Base-by-base conservation (phyloP, 352 stramenopile species). In the Globisporangium recalcitrans region DNA sequence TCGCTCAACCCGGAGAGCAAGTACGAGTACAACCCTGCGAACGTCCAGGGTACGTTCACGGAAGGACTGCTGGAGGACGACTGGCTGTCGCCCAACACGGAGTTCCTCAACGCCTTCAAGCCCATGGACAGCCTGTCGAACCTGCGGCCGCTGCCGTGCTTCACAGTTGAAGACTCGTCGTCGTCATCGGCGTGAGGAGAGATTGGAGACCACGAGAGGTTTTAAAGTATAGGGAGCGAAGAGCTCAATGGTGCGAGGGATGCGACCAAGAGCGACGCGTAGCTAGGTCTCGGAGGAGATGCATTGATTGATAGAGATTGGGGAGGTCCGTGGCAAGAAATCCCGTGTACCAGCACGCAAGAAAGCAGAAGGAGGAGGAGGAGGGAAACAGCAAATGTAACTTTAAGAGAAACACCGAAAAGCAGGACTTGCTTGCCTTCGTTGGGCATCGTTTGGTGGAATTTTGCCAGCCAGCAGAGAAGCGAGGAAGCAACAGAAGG, bases 51-150 rank as follows among this genome's bases (percentile, higher is more conserved):
- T 4, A 58, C 74, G 26, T 91, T 86, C 64, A 87, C 75, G 0
- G 85, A 93, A 68, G 85, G 85, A 2, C 67, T 93, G 54, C 69
- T 93, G 4, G 54, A 72, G n/a, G 77, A 90, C 61, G 85, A 93
- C 63, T 93, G 85, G 85, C 59, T 91, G 36, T 82, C 79, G n/a
- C 73, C 82, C 19, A 91, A 93, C 61, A 71, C 46, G 11, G 72
- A 81, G 29, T 93, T 91, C 51, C 42, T 93, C 8, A 65, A 80
- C 11, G 85, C 81, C 2, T 88, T 94, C 63, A 62, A 32, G 4
- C 75, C 78, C 8, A 85, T 94, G 80, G 74, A 94, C 64, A 68
- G 44, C 7, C 73, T 94, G 71, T 67, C 80, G 0, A 72, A 92
- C 44, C 63, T 91, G 26, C 74, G 72, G 7, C 72, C 74, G 22